These are phyloP conservation scores for Candida ponderosae DNA, from an alignment of 805 yeast genomes.

Conservation along the genomic window DNA sequence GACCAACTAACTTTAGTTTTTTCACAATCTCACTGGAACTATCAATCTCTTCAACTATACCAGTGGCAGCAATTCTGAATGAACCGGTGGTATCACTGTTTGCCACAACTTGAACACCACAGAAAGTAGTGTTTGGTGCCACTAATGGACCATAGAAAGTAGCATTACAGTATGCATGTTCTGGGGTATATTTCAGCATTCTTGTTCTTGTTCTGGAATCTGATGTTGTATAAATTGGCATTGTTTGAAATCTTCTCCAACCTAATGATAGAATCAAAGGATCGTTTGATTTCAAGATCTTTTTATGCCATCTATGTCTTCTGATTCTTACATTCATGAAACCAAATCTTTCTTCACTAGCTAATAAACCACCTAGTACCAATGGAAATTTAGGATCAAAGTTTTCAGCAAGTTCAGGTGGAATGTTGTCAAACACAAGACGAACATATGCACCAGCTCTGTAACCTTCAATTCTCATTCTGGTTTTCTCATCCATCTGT, in stretches of 20 bases:
- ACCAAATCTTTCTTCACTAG: slow-evolving; percentile 91
- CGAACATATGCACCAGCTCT: slow-evolving; percentile 93
- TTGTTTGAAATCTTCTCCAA: slow-evolving; percentile 97
- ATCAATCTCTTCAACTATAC: slow-evolving; percentile 90
- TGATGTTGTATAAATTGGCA: slow-evolving; percentile 91
- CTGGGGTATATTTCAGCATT: slow-evolving; percentile 97
- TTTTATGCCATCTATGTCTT: slow-evolving; percentile 98
- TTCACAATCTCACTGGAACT: slow-evolving; percentile 86
- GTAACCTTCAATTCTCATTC: slow-evolving; percentile 83
- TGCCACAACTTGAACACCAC: slow-evolving; percentile 88
- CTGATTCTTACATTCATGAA: slow-evolving; percentile 88
- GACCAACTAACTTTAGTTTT: slow-evolving; percentile 90
- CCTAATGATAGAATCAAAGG: slow-evolving; percentile 91
- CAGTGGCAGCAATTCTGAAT: slow-evolving; percentile 94
- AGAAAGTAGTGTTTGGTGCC: slow-evolving; percentile 95
- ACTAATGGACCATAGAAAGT: slow-evolving; percentile 96
- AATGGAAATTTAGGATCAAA: slow-evolving; percentile 83
- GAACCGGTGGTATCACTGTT: slow-evolving; percentile 78
- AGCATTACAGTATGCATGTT: slow-evolving; percentile 93
- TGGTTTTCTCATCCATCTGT: slow-evolving; percentile 64
- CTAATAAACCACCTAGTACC: slow-evolving; percentile 81
- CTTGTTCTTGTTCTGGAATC: slow-evolving; percentile 97
- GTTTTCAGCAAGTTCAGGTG: slow-evolving; percentile 85
- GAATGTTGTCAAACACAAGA: slow-evolving; percentile 71
- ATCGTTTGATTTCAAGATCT: slow-evolving; percentile 90